These are phyloP conservation scores for Pseudocercospora pini-densiflorae DNA, from an alignment of 2,329 filamentous ascomycete genomes.

Conservation along the genomic window DNA sequence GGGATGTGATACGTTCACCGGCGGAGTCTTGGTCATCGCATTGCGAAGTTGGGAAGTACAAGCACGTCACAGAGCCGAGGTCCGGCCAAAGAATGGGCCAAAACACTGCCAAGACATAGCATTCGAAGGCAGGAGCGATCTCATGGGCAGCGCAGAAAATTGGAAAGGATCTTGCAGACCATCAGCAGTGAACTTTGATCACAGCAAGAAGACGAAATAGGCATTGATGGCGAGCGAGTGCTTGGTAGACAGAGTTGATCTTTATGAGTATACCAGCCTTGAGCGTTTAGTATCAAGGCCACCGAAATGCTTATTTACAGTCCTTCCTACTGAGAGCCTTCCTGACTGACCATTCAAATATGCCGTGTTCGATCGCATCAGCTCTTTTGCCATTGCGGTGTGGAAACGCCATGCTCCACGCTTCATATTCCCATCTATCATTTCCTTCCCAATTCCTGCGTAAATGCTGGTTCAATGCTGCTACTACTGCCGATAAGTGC, in stretches of 20 bases:
- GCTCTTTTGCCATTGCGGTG: background rate
- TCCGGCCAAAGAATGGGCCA: background rate
- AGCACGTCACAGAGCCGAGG: background rate
- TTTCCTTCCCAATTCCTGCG: background rate
- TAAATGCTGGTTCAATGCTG: background rate
- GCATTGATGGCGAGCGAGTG: no score
- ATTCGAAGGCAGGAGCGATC: background rate
- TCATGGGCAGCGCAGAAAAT: background rate
- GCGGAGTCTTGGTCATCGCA: background rate
- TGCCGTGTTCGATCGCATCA: background rate
- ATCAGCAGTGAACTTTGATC: no score
- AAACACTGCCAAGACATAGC: background rate
- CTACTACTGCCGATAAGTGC: constrained; percentile 44
- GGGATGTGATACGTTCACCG: background rate
- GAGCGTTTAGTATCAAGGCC: background rate
- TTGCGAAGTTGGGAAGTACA: constrained; percentile 1
- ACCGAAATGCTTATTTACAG: constrained; percentile 1
- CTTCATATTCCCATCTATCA: background rate
- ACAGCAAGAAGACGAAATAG: no score
- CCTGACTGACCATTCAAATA: background rate
- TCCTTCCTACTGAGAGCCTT: background rate
- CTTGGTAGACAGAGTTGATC: background rate
- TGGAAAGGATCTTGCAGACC: no score
- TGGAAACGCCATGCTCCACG: background rate
- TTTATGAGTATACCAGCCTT: background rate